Base-by-base conservation (phyloP, 2,329 filamentous ascomycete species). In the Aspergillus pseudoterreus region DNA sequence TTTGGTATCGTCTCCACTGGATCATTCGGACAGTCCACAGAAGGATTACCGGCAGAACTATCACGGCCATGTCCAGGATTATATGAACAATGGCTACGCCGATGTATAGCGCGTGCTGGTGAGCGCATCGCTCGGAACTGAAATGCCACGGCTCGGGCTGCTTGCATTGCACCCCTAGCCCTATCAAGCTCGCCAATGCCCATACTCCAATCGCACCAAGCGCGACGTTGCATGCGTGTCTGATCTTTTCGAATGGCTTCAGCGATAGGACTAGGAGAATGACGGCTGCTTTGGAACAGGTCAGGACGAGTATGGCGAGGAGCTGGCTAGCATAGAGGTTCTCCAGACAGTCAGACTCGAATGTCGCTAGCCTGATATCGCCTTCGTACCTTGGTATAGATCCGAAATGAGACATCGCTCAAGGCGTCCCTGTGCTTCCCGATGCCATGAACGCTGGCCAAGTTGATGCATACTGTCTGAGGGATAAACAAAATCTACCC, bases 261-360 rank as follows among this genome's bases (percentile, higher is more conserved):
- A 49, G 43, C 17, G 47, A 43, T 11, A 49, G 15, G 14, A 49
- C 6, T 2, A 49, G 47, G 17, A 44, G 27, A 12, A 10, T 21
- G 10, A 49, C n/a, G 8, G 39, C 19, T 2, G 41, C 30, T 27
- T 49, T 49, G 8, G 47, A 49, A 24, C 47, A 49, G 4, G 39
- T 32, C 3, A 49, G 39, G 9, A 49, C 47, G 6, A 27, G 3
- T 8, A 43, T 27, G 1, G 47, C 21, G 14, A 49, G 47, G 6
- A 49, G 32, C 9, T 49, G 39, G 19, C 47, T 36, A 9, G 47
- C 39, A 24, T 44, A 49, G 1, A 49, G n/a, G 24, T 19, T 35
- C 47, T 49, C 6, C 12, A 44, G 4, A 22, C 22, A 6, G 30
- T 49, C 19, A 49, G 47, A 24, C 3, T 22, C 4, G 27, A 3